Evolutionary conservation across 1,284 basidiomycete genomes (phyloP).

Genomic region (Malassezia equina): DNA sequence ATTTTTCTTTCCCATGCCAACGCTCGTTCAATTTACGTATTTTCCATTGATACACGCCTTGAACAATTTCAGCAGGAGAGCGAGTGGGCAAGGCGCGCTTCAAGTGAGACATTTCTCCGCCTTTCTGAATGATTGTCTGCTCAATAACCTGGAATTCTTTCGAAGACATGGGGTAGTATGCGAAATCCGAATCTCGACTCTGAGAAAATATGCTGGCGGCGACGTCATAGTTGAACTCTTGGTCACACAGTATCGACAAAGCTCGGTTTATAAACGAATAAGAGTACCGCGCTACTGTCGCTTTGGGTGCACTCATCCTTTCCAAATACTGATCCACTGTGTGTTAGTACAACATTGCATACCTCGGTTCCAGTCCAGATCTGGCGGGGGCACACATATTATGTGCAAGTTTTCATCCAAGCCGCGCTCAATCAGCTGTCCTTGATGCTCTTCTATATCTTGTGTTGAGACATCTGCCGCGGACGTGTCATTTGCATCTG

Average conservation of each 20-base stretch:
- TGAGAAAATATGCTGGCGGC: not conserved
- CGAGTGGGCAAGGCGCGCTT: conserved; percentile 64
- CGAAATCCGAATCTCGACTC: conserved; percentile 44
- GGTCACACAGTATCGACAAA: conserved; percentile 62
- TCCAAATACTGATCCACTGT: conserved; percentile 63
- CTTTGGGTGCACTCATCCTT: conserved; percentile 49
- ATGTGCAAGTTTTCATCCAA: conserved; percentile 64
- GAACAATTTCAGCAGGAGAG: conserved; percentile 64
- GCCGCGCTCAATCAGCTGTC: conserved; percentile 56
- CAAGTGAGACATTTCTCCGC: conserved; percentile 67
- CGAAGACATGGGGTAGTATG: conserved; percentile 53
- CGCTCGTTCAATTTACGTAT: conserved; percentile 51
- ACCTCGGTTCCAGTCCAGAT: conserved; percentile 13
- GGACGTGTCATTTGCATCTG: not conserved
- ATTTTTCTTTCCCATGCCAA: not conserved
- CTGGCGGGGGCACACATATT: conserved; percentile 49
- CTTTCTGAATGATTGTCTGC: conserved; percentile 60
- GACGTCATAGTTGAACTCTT: conserved; percentile 17
- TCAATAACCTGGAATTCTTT: conserved; percentile 67
- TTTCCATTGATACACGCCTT: conserved; percentile 77
- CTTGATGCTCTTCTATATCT: conserved; percentile 6
- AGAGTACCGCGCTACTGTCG: conserved; percentile 53
- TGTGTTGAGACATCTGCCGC: not conserved
- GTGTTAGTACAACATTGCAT: conserved; percentile 29
- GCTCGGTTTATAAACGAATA: conserved; percentile 72